A percentile compares a stretch with the other conserved stretches of the same genome.
These are phyloP conservation scores for Vaccinium vitisidaea DNA, from an alignment of 148 eudicot species.

Conservation along the genomic window DNA sequence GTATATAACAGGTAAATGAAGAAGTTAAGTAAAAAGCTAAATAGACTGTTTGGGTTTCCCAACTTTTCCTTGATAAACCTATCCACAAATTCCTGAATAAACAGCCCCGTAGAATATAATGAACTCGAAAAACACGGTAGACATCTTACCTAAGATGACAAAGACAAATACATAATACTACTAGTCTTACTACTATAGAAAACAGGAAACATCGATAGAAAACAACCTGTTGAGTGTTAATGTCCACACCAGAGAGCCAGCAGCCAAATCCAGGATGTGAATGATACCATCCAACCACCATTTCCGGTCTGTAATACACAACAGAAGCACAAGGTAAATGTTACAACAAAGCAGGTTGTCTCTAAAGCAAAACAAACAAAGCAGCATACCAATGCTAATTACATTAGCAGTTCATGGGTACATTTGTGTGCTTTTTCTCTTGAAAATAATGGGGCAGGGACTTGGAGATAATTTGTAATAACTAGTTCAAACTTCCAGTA, in stretches of 20 bases:
- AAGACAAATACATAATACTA: not conserved
- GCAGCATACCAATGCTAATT: not conserved
- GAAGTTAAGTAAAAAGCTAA: not conserved
- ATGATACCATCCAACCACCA: conserved; percentile 92
- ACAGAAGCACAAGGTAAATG: conserved; percentile 12
- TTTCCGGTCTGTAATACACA: conserved; percentile 58
- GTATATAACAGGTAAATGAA: no score
- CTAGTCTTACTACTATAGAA: not conserved
- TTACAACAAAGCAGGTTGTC: not conserved
- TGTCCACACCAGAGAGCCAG: conserved; percentile 94
- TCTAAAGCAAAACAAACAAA: not conserved
- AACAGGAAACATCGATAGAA: no score
- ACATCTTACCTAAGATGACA: not conserved
- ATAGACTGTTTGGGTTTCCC: not conserved
- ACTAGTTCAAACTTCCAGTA: not conserved
- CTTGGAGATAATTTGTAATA: not conserved
- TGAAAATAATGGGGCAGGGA: not conserved
- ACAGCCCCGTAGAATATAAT: not conserved
- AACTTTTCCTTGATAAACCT: not conserved
- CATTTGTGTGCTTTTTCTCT: not conserved
- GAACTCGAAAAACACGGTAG: not conserved
- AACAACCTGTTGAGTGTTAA: conserved; percentile 78
- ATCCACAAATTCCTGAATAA: not conserved
- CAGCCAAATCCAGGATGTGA: conserved; percentile 96
- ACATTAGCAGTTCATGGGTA: not conserved